phyloP scores from a whole-genome alignment of 805 yeast species.

The Starmerella cellae region DNA sequence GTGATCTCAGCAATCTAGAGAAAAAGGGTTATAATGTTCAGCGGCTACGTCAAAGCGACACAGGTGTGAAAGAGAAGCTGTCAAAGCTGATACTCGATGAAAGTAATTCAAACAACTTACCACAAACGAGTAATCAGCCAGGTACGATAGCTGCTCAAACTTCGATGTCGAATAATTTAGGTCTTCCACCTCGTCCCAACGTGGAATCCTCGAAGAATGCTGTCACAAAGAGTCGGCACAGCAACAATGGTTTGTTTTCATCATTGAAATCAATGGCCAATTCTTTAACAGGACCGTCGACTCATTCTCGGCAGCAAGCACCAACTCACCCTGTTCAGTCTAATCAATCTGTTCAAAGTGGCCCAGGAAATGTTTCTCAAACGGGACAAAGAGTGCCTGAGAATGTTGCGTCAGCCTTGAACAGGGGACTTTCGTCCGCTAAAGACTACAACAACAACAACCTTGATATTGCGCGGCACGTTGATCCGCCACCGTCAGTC shows the following conservation, averaged over 20 bases:
- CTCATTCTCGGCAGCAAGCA: background rate
- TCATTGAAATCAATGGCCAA: background rate
- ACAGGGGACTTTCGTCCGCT: background rate
- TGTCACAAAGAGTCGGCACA: too few species aligned
- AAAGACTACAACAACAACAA: background rate
- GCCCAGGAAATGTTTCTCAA: background rate
- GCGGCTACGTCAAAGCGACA: conserved; percentile 19
- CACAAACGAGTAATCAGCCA: background rate
- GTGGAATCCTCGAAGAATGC: background rate
- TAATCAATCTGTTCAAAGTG: background rate
- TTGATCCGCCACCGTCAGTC: conserved; percentile 7
- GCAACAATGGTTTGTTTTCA: too few species aligned
- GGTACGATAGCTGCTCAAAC: background rate
- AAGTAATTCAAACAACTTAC: background rate
- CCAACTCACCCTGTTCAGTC: background rate
- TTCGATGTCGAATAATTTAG: background rate
- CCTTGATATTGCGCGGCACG: background rate
- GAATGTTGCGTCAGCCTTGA: background rate
- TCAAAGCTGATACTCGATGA: background rate
- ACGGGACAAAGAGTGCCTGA: background rate
- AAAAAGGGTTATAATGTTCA: conserved; percentile 31
- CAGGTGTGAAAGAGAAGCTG: background rate
- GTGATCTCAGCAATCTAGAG: conserved; percentile 24
- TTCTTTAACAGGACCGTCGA: background rate
- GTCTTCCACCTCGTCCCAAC: background rate